Conservation (phyloP, 176 grass and related monocot genomes). For the Cymbopogon citratus region DNA sequence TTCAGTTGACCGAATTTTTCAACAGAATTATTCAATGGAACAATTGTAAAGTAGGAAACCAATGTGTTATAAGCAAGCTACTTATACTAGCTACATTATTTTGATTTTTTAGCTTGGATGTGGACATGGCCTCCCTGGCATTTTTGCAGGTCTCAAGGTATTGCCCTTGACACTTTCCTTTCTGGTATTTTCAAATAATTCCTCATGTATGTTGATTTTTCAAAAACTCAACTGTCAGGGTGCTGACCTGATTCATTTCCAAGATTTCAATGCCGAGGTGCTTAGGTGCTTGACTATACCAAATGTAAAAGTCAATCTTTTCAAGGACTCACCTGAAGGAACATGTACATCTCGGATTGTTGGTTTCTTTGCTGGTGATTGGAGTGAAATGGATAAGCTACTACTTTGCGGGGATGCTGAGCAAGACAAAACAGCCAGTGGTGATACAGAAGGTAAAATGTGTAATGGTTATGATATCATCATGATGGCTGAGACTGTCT, state of each 20-base stretch:
- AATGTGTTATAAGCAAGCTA: not conserved
- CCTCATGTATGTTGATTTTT: slow-evolving; percentile 16
- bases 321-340: slow-evolving; percentile 41
- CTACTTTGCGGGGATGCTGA: slow-evolving; percentile 39
- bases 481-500: slow-evolving; percentile 93
- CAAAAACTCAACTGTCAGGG: slow-evolving; percentile 41
- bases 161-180: slow-evolving; percentile 16
- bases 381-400: slow-evolving; percentile 76
- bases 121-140: slow-evolving; percentile 89
- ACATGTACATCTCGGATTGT: slow-evolving; percentile 23
- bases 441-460: slow-evolving; percentile 11
- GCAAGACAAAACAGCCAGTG: slow-evolving; percentile 33
- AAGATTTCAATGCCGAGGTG: slow-evolving; percentile 97
- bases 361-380: slow-evolving; percentile 90
- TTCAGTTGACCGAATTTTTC: not conserved
- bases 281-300: slow-evolving; percentile 75
- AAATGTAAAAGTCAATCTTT: slow-evolving; percentile 71
- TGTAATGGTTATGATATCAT: slow-evolving; percentile 77
- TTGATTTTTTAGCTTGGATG: slow-evolving; percentile 77
- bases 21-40: slow-evolving; percentile 3
- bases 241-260: slow-evolving; percentile 76
- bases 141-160: slow-evolving; percentile 70
- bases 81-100: slow-evolving; percentile 30
- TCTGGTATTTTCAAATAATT: slow-evolving; percentile 8
- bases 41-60: slow-evolving; percentile 17